These are phyloP conservation scores for Mycena maculata DNA, from an alignment of 768 basidiomycete genomes.

Conservation along the genomic window DNA sequence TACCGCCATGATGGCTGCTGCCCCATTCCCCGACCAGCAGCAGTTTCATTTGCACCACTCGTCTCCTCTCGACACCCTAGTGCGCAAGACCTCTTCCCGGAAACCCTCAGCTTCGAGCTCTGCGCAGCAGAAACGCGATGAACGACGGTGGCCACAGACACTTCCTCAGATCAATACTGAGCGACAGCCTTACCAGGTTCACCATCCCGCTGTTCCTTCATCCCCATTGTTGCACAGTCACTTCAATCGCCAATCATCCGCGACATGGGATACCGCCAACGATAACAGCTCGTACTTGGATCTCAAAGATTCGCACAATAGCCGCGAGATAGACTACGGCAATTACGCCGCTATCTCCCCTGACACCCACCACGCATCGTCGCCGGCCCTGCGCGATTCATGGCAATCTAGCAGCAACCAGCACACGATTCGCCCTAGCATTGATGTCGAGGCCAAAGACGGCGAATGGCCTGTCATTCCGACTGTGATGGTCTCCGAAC, in stretches of 20 bases:
- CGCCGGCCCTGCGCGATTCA: slow-evolving; percentile 52
- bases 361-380: slow-evolving; percentile 48
- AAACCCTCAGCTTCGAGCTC: slow-evolving; percentile 14
- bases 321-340: slow-evolving; percentile 44
- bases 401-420: slow-evolving; percentile 48
- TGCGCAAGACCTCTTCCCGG: slow-evolving; percentile 56
- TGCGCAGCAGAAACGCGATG: slow-evolving; percentile 18
- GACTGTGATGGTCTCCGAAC: slow-evolving; percentile 66
- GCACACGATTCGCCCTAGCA: slow-evolving; percentile 23
- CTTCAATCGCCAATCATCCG: slow-evolving; percentile 56
- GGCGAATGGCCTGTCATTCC: slow-evolving; percentile 51
- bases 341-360: slow-evolving; percentile 56
- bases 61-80: slow-evolving; percentile 63
- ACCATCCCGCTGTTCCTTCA: slow-evolving; percentile 30
- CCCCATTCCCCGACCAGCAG: slow-evolving; percentile 18
- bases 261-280: slow-evolving; percentile 47
- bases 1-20: slow-evolving; percentile 36
- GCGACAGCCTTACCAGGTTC: slow-evolving; percentile 28
- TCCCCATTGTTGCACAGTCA: slow-evolving; percentile 63
- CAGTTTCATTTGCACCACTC: slow-evolving; percentile 43
- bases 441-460: slow-evolving; percentile 11
- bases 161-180: slow-evolving; percentile 37
- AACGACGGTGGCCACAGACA: slow-evolving; percentile 46
- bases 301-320: slow-evolving; percentile 36
- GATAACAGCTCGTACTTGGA: slow-evolving; percentile 52